These are phyloP conservation scores for Xylaria polymorpha DNA, from an alignment of 2,329 filamentous ascomycete genomes.

Conservation along the genomic window DNA sequence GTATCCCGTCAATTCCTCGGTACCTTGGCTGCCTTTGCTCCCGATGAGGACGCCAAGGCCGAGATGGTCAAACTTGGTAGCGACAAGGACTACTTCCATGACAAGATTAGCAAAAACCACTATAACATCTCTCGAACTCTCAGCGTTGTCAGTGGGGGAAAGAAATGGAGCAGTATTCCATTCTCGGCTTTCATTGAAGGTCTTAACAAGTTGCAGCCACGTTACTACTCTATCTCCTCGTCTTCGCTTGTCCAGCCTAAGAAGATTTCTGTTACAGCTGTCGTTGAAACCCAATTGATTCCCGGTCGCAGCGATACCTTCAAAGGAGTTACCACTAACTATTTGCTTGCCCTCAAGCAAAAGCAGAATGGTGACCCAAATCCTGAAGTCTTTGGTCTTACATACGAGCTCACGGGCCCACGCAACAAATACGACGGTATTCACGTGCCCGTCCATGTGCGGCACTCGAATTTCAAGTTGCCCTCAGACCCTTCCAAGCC, in stretches of 20 bases:
- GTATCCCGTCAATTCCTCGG: constrained; percentile 96
- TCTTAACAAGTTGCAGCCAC: constrained; percentile 92
- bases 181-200: constrained; percentile 97
- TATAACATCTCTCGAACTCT: constrained; percentile 92
- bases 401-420: constrained; percentile 87
- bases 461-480: constrained; percentile 99
- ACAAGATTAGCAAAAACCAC: constrained; percentile 82
- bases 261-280: constrained; percentile 93
- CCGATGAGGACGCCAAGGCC: constrained; percentile 83
- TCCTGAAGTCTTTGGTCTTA: constrained; percentile 84
- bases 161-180: constrained; percentile 85
- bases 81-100: constrained; percentile 95
- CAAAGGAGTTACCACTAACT: constrained; percentile 97
- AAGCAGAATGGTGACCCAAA: constrained; percentile 91
- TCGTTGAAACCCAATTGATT: constrained; percentile 86
- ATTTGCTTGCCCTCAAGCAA: constrained; percentile 92
- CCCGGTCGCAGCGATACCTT: constrained; percentile 81
- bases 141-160: constrained; percentile 74
- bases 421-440: constrained; percentile 98
- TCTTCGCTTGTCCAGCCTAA: constrained; percentile 94
- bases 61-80: constrained; percentile 89
- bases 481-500: constrained; percentile 95
- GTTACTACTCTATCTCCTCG: constrained; percentile 99
- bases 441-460: constrained; percentile 93
- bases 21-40: constrained; percentile 87